Evolutionary conservation across 768 basidiomycete species (phyloP), one percentile per base, ranked within the genome.

Genomic region (Leccinum disarticulatum): DNA sequence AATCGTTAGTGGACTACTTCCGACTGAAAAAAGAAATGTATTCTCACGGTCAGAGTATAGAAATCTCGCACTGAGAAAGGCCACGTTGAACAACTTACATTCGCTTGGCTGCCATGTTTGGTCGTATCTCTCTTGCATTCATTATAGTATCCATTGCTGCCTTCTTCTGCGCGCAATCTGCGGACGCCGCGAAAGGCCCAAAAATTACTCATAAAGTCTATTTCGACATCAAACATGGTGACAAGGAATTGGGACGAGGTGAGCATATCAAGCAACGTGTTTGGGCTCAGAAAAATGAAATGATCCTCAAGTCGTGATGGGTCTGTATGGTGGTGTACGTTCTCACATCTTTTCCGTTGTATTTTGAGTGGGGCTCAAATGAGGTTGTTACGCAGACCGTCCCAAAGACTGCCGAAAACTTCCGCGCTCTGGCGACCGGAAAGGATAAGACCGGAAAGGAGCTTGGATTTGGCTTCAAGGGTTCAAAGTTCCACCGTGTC

Each of bases 341-440:
- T 1, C 61, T 67, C 49, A 5, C 27, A 38, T 50, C 22, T 41
- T 57, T 36, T 25, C 33, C 19, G 7, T 4, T 10, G 5, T 54
- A 10, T 33, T 27, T 31, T 13, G 14, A 31, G 22, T 13, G 19
- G 43, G 52, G 33, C 52, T 61, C 22, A 59, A 15, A 49, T 19
- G 31, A 9, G 19, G 43, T 33, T 11, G 50, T 41, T 51, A 43
- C 30, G 11, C 58, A 95, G 90, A 93, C 93, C 51, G 95, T 97
- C 50, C 95, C 95, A 56, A 95, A 95, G 78, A 98, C 95, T 33
- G 95, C 81, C 27, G 95, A 95, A 82, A 98, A 98, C 84, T 98
- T 98, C 86, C 89, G 94, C 58, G 93, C 94, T 52, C 82, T 99
- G 65, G 80, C 91, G 13, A 92, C 93, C 38, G 92, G 95, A 59